Evolutionary conservation across 169 alveolate genomes (phyloP), one percentile per base, ranked within the genome.

Genomic region (Babesia sp.): DNA sequence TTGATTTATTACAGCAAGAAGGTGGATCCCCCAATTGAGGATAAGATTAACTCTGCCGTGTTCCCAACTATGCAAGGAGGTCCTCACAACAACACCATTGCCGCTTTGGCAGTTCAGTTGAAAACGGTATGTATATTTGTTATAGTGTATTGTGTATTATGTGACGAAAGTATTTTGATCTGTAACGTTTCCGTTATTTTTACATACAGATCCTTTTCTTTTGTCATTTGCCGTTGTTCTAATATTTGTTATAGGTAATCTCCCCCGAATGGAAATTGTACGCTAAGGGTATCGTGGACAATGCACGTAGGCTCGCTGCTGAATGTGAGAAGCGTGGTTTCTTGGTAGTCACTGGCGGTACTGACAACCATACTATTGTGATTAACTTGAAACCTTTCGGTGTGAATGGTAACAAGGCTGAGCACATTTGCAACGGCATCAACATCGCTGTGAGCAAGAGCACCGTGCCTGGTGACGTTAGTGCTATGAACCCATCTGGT

Each of bases 11-110:
- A 70, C 71, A 94, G 93, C 83, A 94, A 90, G 74, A 94, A 86
- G 75, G 78, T 86, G 18, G 90, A 72, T 39, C 90, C 80, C 66
- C 93, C 91, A 89, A 93, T 84, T 48, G 95, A 71, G 82, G 96
- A 91, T 81, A 93, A 75, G 81, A 94, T 98, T 66, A 95, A 97
- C 79, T 77, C 90, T 64, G 96, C 99, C 0, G 99, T 98, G 12
- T 97, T 96, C 90, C 99, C 99, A 12, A 92, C 95, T 3, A 91
- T 95, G 57, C 98, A 96, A 71, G 99, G 99, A 5, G 99, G 99
- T 14, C 99, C 99, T 7, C 99, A 96, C 88, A 89, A 85, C 59
- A 93, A 90, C 68, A 84, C 79, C 73, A 92, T 94, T 33, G 96
- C 96, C 8, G 95, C 94, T 1, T 81, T 94, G 46, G 97, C 97